Conservation (phyloP, 164 flowering plant species). For the Magnolia officinalis region DNA sequence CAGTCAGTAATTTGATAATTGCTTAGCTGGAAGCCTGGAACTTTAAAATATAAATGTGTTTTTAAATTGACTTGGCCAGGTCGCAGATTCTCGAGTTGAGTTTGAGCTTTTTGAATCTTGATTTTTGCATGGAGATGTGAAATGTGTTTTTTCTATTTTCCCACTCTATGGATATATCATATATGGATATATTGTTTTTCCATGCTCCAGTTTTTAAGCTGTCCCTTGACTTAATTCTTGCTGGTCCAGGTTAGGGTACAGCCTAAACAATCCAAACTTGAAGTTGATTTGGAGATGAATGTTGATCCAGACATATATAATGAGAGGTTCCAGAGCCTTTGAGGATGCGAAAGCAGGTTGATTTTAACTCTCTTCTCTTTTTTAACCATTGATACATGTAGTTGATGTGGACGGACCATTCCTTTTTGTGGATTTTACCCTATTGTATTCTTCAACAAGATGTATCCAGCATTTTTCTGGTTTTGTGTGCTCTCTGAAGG, state of each 20-base stretch:
- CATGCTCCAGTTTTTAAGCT: not conserved
- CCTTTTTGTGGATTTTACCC: no score
- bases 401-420: not conserved
- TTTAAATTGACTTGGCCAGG: not conserved
- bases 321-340: slow-evolving; percentile 11
- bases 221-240: not conserved
- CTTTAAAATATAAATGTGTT: no score
- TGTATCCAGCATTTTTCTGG: not conserved
- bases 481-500: not conserved
- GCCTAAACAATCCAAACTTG: slow-evolving; percentile 45
- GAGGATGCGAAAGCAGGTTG: slow-evolving; percentile 55
- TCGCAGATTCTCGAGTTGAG: not conserved
- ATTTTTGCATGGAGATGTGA: not conserved
- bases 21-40: not conserved
- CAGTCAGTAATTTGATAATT: not conserved
- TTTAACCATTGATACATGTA: not conserved
- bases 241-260: slow-evolving; percentile 62
- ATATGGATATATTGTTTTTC: not conserved
- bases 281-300: slow-evolving; percentile 63
- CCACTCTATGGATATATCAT: not conserved
- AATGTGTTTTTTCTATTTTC: not conserved
- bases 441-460: not conserved
- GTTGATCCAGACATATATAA: slow-evolving; percentile 29
- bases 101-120: not conserved
- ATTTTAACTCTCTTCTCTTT: not conserved